Percentiles rank a stretch among this genome's conserved stretches.
Evolutionary conservation across 139 green algal genomes (phyloP).

Genomic region (Trebouxia sp.): DNA sequence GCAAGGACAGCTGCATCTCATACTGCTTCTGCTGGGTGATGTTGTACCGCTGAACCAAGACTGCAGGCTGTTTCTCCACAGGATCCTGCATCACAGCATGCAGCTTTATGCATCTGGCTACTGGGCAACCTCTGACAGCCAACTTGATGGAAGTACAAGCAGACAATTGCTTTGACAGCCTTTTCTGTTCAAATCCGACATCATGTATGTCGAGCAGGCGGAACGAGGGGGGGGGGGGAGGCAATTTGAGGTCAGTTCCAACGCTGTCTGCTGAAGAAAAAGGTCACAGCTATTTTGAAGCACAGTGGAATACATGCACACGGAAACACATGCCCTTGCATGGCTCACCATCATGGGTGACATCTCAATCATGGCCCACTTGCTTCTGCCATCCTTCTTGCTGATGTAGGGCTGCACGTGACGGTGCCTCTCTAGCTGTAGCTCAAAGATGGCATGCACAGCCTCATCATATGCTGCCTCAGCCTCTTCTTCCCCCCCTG

Average conservation of each 20-base stretch:
- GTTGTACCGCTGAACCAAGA: conserved; percentile 6
- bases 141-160: no score
- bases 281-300: no score
- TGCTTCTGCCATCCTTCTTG: not conserved
- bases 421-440: conserved; percentile 10
- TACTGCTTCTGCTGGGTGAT: conserved; percentile 21
- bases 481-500: not conserved
- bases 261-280: no score
- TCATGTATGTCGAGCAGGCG: no score
- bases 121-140: not conserved
- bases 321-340: no score
- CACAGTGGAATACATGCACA: no score
- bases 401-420: not conserved
- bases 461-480: conserved; percentile 9
- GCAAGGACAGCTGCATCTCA: conserved; percentile 13
- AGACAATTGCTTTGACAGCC: no score
- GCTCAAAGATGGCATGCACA: conserved; percentile 19
- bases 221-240: no score
- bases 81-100: conserved; percentile 5
- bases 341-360: conserved; percentile 21
- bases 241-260: no score
- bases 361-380: conserved; percentile 22
- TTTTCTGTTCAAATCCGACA: no score
- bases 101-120: not conserved
- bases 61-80: not conserved